Evolutionary conservation across 352 stramenopile species (phyloP).

Genomic region (Blastocystis sp.): DNA sequence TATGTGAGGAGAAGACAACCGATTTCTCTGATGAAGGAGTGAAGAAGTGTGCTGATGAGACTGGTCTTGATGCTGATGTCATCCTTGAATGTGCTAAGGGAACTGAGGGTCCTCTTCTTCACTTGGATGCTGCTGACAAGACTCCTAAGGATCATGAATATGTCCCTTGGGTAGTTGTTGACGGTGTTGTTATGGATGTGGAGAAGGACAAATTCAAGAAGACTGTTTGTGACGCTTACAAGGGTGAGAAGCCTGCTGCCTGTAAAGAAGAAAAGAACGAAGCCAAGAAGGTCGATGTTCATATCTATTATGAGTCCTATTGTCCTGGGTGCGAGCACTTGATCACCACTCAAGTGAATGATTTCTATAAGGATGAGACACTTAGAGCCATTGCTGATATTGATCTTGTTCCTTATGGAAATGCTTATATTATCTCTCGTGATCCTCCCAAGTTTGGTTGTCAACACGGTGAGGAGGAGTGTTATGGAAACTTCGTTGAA

Average conservation of each 20-base stretch:
- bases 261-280: conserved; percentile 4
- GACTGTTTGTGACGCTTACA: conserved; percentile 63
- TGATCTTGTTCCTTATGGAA: conserved; percentile 62
- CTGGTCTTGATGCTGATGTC: conserved; percentile 4
- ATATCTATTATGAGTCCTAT: neutral
- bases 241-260: conserved; percentile 60
- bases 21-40: conserved; percentile 62
- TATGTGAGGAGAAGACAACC: conserved; percentile 35
- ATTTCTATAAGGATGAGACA: neutral
- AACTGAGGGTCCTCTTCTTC: conserved; percentile 64
- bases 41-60: conserved; percentile 31
- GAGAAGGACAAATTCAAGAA: conserved; percentile 1
- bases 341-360: neutral
- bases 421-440: conserved; percentile 40
- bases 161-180: conserved; percentile 57
- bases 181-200: conserved; percentile 49
- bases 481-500: conserved; percentile 66
- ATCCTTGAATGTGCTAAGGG: conserved; percentile 60
- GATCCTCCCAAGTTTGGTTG: conserved; percentile 58
- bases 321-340: conserved; percentile 42
- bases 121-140: conserved; percentile 47
- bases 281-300: conserved; percentile 39
- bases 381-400: conserved; percentile 54
- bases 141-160: conserved; percentile 57
- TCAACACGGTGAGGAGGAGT: conserved; percentile 64